Percentiles rank a stretch among this genome's conserved stretches.
These are phyloP conservation scores for Hanseniaspora hatyaiensis DNA, from an alignment of 805 yeast genomes.

Conservation along the genomic window DNA sequence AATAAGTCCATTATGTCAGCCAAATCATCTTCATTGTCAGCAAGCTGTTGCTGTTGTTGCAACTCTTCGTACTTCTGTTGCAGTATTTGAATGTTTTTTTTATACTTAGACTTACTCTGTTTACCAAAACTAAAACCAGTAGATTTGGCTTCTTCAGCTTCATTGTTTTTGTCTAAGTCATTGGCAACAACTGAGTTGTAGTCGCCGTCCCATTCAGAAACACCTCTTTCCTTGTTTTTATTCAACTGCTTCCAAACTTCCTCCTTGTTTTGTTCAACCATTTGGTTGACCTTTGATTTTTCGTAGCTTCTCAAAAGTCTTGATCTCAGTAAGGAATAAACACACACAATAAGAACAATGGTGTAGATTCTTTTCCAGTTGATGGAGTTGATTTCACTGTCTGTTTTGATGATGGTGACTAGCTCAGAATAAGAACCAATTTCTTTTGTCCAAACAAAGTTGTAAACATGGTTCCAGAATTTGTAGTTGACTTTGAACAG, in stretches of 20 bases:
- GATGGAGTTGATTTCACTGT: constrained; percentile 20
- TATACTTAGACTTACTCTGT: constrained; percentile 49
- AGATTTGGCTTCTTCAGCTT: constrained; percentile 29
- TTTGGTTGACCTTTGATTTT: constrained; percentile 37
- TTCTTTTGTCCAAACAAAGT: constrained; percentile 6
- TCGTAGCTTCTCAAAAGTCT: constrained; percentile 43
- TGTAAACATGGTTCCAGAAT: constrained; percentile 12
- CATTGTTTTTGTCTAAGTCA: constrained; percentile 30
- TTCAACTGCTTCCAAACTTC: constrained; percentile 9
- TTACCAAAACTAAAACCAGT: constrained; percentile 70
- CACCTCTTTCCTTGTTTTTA: constrained; percentile 13
- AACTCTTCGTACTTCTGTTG: constrained; percentile 34
- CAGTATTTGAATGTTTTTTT: constrained; percentile 43
- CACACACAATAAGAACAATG: constrained; percentile 42
- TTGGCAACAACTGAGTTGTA: constrained; percentile 27
- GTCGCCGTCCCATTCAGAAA: constrained; percentile 19
- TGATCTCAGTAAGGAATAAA: constrained; percentile 45
- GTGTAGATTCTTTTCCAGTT: constrained; percentile 16
- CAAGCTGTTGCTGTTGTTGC: constrained; percentile 30
- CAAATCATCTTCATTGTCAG: constrained; percentile 36
- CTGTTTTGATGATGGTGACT: neutral
- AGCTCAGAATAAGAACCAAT: neutral
- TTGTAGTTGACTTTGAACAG: constrained; percentile 11
- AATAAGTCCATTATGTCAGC: constrained; percentile 58
- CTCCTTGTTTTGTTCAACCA: constrained; percentile 23